Percentiles rank a stretch among this genome's conserved stretches.
These are phyloP conservation scores for Sophora flavescens DNA, from an alignment of 306 rosid species.

Conservation along the genomic window DNA sequence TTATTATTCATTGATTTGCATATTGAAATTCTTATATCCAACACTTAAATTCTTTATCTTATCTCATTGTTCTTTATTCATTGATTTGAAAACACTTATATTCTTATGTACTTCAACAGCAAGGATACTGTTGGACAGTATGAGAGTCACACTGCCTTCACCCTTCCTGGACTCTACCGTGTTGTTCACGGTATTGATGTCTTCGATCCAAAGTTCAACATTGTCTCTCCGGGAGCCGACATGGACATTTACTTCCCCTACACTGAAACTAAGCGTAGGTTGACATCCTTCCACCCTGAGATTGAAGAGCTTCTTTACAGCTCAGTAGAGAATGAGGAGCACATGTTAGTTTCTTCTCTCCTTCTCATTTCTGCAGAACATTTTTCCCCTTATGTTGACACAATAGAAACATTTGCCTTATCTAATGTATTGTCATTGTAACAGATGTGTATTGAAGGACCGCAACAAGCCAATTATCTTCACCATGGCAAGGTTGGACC, in stretches of 20 bases:
- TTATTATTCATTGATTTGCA: background rate
- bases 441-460: constrained; percentile 90
- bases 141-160: constrained; percentile 97
- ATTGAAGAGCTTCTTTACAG: constrained; percentile 95
- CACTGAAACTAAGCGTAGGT: constrained; percentile 73
- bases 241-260: constrained; percentile 91
- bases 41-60: background rate
- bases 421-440: background rate
- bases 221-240: constrained; percentile 98
- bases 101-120: constrained; percentile 51
- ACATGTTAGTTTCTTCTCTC: constrained; percentile 64
- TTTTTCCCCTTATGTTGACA: background rate
- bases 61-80: background rate
- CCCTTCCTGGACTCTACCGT: constrained; percentile 96
- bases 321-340: constrained; percentile 81
- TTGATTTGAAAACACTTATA: constrained; percentile 1
- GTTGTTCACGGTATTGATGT: constrained; percentile 94
- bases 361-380: background rate
- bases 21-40: constrained; percentile 30
- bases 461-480: constrained; percentile 91
- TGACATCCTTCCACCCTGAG: constrained; percentile 82
- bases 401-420: background rate
- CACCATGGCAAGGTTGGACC: constrained; percentile 99
- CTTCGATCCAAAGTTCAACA: constrained; percentile 99
- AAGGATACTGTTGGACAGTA: constrained; percentile 95